These are phyloP conservation scores for Protomyces inouyei DNA, from an alignment of 1,139 yeast genomes.

Conservation along the genomic window DNA sequence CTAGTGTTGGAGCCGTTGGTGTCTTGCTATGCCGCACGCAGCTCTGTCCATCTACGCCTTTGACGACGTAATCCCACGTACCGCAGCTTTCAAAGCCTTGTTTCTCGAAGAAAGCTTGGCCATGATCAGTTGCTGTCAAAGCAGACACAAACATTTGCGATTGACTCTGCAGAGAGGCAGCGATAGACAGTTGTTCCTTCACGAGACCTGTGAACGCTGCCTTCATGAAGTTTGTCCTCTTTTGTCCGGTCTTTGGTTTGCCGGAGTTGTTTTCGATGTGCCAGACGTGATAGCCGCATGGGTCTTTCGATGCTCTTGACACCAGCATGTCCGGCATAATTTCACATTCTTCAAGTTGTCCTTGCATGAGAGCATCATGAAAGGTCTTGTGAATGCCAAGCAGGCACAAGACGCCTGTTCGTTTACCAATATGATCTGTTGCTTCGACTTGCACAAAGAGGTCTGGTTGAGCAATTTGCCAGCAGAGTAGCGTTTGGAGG, in stretches of 20 bases:
- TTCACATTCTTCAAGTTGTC: not conserved
- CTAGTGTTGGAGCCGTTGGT: not conserved
- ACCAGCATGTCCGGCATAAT: not conserved
- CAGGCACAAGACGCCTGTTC: not conserved
- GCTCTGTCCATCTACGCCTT: not conserved
- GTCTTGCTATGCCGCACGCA: not conserved
- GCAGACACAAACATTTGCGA: not conserved
- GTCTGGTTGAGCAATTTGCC: not conserved
- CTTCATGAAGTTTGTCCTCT: not conserved
- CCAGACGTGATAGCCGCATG: not conserved
- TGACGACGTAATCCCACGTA: not conserved
- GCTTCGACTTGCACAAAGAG: not conserved
- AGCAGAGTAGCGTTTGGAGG: not conserved
- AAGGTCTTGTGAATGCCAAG: not conserved
- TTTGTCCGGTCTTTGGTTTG: not conserved
- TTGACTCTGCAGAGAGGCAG: too few species aligned
- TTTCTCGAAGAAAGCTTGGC: not conserved
- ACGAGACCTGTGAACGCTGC: not conserved
- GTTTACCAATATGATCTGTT: not conserved
- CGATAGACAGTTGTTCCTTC: too few species aligned
- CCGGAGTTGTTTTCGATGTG: not conserved
- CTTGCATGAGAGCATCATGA: not conserved
- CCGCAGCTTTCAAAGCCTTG: not conserved
- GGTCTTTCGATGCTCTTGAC: not conserved
- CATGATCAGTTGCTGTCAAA: not conserved